phyloP scores from a whole-genome alignment of 352 stramenopile species.

The Globisporangium cylindrosporum region DNA sequence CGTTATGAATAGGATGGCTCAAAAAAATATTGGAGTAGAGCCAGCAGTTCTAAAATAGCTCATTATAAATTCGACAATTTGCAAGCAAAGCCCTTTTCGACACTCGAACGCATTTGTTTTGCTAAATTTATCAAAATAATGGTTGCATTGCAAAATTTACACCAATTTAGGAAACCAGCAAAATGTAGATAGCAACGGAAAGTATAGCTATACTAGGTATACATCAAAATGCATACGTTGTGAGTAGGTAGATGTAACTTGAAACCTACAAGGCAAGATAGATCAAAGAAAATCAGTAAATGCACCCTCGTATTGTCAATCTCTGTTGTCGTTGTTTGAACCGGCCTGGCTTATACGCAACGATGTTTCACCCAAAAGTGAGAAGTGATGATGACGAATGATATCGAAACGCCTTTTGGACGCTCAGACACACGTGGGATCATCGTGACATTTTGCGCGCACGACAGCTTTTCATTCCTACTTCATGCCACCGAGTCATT shows the following conservation, averaged over 20 bases:
- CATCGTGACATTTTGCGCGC: not conserved
- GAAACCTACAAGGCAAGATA: not conserved
- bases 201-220: too few relatives aligned
- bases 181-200: too few relatives aligned
- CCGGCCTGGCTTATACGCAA: not conserved
- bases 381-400: not conserved
- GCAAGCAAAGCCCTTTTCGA: too few relatives aligned
- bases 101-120: too few relatives aligned
- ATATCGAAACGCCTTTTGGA: not conserved
- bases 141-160: too few relatives aligned
- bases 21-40: too few relatives aligned
- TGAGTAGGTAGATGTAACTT: not conserved
- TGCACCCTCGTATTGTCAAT: not conserved
- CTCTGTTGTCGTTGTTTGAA: not conserved
- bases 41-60: too few relatives aligned
- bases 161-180: too few relatives aligned
- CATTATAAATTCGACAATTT: too few relatives aligned
- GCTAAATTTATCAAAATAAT: too few relatives aligned
- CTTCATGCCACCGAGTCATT: not conserved
- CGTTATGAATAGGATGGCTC: too few relatives aligned
- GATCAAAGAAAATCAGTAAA: not conserved
- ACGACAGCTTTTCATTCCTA: not conserved
- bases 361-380: not conserved
- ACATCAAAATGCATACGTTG: not conserved
- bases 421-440: not conserved